Conservation (phyloP, 352 stramenopile genomes). For the Blastocystis sp. region DNA sequence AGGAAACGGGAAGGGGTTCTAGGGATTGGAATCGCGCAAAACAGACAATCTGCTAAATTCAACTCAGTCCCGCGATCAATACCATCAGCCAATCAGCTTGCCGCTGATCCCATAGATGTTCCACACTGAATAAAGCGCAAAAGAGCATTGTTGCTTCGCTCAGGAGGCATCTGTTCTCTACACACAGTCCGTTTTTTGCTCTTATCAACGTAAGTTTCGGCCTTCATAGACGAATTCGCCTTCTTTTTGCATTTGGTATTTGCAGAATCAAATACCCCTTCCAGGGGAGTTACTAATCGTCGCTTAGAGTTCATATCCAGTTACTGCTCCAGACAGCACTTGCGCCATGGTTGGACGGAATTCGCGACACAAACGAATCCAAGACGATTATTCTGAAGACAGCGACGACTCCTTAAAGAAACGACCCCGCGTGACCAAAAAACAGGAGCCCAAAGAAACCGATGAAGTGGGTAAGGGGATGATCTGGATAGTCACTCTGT, state of each 20-base stretch:
- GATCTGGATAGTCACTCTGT: not conserved
- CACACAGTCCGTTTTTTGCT: too few relatives aligned
- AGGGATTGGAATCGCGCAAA: too few relatives aligned
- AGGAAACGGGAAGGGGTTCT: too few relatives aligned
- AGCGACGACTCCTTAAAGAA: constrained; percentile 28
- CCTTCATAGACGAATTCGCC: not conserved
- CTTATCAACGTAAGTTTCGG: too few relatives aligned
- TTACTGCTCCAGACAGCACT: not conserved
- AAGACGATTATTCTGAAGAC: constrained; percentile 50
- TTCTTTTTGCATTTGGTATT: not conserved
- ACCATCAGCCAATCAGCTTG: not conserved
- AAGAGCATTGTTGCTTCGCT: not conserved
- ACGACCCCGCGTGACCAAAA: not conserved
- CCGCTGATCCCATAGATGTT: not conserved
- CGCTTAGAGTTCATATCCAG: not conserved
- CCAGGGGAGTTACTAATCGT: not conserved
- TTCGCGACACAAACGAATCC: not conserved
- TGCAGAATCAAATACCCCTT: not conserved
- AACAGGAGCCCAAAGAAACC: constrained; percentile 27
- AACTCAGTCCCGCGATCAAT: not conserved
- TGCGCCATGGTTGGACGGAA: constrained; percentile 15
- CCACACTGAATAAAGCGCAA: not conserved
- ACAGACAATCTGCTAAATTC: too few relatives aligned
- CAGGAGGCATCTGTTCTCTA: too few relatives aligned
- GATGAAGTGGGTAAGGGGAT: not conserved